Evolutionary conservation across 1,284 basidiomycete genomes (phyloP), one percentile per base, ranked within the genome.

Genomic region (Cutaneotrichosporon daszewskae): DNA sequence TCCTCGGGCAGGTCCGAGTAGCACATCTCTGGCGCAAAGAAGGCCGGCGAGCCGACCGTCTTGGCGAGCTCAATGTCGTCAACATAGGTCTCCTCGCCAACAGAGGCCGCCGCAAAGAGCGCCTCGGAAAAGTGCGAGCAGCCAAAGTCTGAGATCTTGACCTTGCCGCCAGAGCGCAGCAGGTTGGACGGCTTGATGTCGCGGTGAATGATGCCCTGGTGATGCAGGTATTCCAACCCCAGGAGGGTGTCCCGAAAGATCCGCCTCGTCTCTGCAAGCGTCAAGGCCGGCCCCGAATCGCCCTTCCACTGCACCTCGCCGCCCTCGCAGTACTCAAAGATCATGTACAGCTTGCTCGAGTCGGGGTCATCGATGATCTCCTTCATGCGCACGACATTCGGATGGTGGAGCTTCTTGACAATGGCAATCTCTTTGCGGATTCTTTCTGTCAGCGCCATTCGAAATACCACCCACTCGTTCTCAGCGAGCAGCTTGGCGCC

Each of bases 131-230:
- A 91, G 67, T 95, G 90, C 9, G 91, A 92, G 44, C 95, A 91
- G 43, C 95, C 94, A 71, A 99, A 98, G 72, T 98, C 95, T 18
- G 86, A 90, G 52, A 99, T 98, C 72, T 99, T 99, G 73, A 97
- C 91, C 45, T 79, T 81, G 35, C 84, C 81, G 26, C 78, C 77
- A 14, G 87, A 85, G 81, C 86, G 90, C 14, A 99, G 79, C 26
- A 99, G 80, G 68, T 99, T 99, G 47, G 89, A 90, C 11, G 95
- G 95, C 70, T 98, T 98, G 75, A 98, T 97, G 71, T 99, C 95
- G 46, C 95, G 87, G 72, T 99, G 95, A 40, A 98, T 97, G 69
- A 99, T 96, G 27, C 94, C 94, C 64, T 97, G 89, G 60, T 87
- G 82, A 67, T 98, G 94, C 6, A 98, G 74, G 66, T 96, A 97